Percentiles rank a stretch among this genome's conserved stretches.
phyloP scores from a whole-genome alignment of 2,329 filamentous ascomycete species.

The Akanthomyces lecanii region DNA sequence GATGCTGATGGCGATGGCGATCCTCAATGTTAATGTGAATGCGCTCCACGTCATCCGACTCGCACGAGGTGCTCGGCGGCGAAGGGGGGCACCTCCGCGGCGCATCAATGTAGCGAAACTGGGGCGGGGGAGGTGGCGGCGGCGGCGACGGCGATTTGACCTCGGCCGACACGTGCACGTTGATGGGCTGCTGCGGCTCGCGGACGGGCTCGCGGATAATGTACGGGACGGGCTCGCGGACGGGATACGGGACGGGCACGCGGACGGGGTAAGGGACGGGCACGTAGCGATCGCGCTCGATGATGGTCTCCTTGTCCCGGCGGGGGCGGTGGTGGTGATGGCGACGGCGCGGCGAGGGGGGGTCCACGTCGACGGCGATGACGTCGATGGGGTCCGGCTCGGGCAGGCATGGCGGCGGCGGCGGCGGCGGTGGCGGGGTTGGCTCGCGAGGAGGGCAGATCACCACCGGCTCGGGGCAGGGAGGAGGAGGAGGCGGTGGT shows the following conservation, averaged over 20 bases:
- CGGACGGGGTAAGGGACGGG: constrained; percentile 37
- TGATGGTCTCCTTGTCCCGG: constrained; percentile 44
- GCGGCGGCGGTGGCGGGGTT: constrained; percentile 22
- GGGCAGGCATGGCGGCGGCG: constrained; percentile 21
- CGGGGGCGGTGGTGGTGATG: constrained; percentile 29
- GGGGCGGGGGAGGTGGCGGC: constrained; percentile 22
- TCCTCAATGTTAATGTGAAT: constrained; percentile 23
- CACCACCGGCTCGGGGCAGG: constrained; percentile 15
- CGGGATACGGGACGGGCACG: constrained; percentile 44
- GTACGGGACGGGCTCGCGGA: constrained; percentile 40
- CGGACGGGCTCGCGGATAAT: constrained; percentile 41
- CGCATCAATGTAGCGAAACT: constrained; percentile 10
- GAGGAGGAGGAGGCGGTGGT: constrained; percentile 29
- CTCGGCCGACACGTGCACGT: constrained; percentile 16
- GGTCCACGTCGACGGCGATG: constrained; percentile 36
- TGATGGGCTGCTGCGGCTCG: constrained; percentile 24
- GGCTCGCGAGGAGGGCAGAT: constrained; percentile 23
- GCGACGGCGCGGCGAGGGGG: constrained; percentile 23
- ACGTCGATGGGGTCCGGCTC: constrained; percentile 33
- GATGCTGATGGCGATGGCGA: constrained; percentile 21
- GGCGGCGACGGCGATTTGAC: constrained; percentile 27
- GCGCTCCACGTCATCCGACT: constrained; percentile 29
- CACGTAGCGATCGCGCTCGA: constrained; percentile 48
- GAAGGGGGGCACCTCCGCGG: neutral
- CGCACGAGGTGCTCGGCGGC: constrained; percentile 12